A percentile compares a stretch with the other conserved stretches of the same genome.
Conservation (phyloP, 257 asterid species). For the Gynochthodes officinalis region DNA sequence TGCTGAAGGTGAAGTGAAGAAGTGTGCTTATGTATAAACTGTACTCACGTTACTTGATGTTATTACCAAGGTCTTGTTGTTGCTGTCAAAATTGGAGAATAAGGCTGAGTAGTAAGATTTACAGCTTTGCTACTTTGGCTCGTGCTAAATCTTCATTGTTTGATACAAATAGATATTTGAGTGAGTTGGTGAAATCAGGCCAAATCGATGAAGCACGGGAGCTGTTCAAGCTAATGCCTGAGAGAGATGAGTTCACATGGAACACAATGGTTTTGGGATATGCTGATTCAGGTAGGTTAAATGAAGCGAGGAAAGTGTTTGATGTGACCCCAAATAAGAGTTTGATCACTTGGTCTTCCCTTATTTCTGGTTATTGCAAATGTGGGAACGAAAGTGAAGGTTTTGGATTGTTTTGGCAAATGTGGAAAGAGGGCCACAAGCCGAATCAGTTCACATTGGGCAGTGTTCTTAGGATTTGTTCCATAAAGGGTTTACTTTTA, state of each 20-base stretch:
- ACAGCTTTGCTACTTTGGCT: conserved; percentile 9
- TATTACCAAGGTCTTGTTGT: not conserved
- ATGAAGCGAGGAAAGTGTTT: conserved; percentile 58
- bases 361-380: conserved; percentile 79
- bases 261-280: conserved; percentile 65
- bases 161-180: conserved; percentile 35
- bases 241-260: conserved; percentile 66
- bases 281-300: conserved; percentile 54
- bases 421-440: conserved; percentile 50
- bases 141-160: conserved; percentile 18
- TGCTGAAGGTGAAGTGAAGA: not conserved
- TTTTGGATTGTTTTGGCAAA: conserved; percentile 52
- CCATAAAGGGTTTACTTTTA: conserved; percentile 49
- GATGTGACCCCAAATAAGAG: conserved; percentile 41
- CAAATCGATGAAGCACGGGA: conserved; percentile 55
- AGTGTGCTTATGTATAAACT: conserved; percentile 10
- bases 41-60: not conserved
- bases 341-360: conserved; percentile 72
- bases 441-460: conserved; percentile 68
- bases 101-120: conserved; percentile 14
- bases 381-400: conserved; percentile 56
- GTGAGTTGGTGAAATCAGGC: conserved; percentile 33
- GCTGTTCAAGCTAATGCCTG: conserved; percentile 68
- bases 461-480: conserved; percentile 67
- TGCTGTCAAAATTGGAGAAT: not conserved